Percentiles rank a stretch among this genome's conserved stretches.
Conservation (phyloP, 768 basidiomycete genomes). For the Mycena haematopus region DNA sequence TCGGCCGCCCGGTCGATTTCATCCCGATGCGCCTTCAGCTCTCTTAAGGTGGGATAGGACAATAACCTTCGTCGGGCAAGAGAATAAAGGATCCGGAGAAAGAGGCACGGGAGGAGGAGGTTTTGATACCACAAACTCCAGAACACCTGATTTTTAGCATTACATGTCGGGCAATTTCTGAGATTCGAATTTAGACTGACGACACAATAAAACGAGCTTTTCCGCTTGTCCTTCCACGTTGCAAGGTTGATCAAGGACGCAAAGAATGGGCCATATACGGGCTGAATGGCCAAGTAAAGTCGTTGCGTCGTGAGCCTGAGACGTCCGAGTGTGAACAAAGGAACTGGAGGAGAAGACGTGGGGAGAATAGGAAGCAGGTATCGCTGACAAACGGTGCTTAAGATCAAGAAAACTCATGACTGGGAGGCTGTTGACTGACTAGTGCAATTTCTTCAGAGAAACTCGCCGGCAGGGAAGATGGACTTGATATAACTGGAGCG, state of each 20-base stretch:
- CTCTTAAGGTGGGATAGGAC: conserved; percentile 59
- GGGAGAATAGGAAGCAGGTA: conserved; percentile 58
- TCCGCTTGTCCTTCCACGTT: conserved; percentile 58
- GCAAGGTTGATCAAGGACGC: conserved; percentile 49
- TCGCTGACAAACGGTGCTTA: conserved; percentile 30
- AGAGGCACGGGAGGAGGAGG: conserved; percentile 57
- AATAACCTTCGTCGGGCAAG: conserved; percentile 57
- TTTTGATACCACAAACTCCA: conserved; percentile 72
- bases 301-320: conserved; percentile 58
- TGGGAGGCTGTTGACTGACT: conserved; percentile 28
- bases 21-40: conserved; percentile 58
- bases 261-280: conserved; percentile 55
- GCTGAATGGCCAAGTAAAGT: conserved; percentile 58
- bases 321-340: conserved; percentile 60
- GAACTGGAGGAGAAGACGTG: conserved; percentile 42
- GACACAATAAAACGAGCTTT: conserved; percentile 55
- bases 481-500: not conserved
- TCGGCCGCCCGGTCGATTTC: conserved; percentile 56
- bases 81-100: conserved; percentile 53
- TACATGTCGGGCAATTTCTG: not conserved
- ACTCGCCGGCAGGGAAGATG: not conserved
- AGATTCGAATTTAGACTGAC: conserved; percentile 33
- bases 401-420: not conserved
- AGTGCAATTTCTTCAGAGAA: conserved; percentile 38
- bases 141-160: conserved; percentile 48